Conservation (phyloP, 345 rosid species). For the Linum lewisii region DNA sequence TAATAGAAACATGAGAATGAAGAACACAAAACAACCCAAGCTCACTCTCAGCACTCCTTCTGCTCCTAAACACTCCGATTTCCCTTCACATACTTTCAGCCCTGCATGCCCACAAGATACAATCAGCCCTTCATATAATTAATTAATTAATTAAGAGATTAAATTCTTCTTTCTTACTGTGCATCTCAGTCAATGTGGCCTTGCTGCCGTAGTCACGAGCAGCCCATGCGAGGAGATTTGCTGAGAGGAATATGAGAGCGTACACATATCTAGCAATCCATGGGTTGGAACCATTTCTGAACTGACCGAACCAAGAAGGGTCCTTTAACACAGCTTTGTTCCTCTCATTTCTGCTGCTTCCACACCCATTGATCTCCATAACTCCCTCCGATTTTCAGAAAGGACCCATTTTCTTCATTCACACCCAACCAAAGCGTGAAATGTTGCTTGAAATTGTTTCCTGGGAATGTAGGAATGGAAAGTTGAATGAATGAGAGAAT, state of each 20-base stretch:
- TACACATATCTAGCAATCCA: constrained; percentile 95
- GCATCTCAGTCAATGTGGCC: constrained; percentile 51
- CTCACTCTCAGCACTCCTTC: constrained; percentile 93
- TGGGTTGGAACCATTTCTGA: constrained; percentile 69
- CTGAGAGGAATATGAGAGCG: constrained; percentile 61
- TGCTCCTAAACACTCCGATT: constrained; percentile 71
- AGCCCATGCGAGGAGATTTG: constrained; percentile 84
- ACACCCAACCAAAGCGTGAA: not conserved
- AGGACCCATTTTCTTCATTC: not conserved
- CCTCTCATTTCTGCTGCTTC: constrained; percentile 21
- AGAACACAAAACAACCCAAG: constrained; percentile 96
- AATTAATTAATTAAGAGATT: too few relatives aligned
- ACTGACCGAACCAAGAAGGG: constrained; percentile 72
- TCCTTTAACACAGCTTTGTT: constrained; percentile 28
- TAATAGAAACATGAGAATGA: constrained; percentile 61
- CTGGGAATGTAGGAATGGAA: not conserved
- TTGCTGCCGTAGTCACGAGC: constrained; percentile 74
- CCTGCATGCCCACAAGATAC: constrained; percentile 30
- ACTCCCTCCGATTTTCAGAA: constrained; percentile 32
- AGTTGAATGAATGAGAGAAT: not conserved
- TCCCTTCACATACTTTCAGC: constrained; percentile 60
- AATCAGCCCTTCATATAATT: too few relatives aligned
- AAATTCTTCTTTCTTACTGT: constrained; percentile 52
- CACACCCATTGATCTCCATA: constrained; percentile 46
- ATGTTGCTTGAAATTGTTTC: too few relatives aligned